Evolutionary conservation across 345 rosid species (phyloP).

Genomic region (Trapa bicornis): DNA sequence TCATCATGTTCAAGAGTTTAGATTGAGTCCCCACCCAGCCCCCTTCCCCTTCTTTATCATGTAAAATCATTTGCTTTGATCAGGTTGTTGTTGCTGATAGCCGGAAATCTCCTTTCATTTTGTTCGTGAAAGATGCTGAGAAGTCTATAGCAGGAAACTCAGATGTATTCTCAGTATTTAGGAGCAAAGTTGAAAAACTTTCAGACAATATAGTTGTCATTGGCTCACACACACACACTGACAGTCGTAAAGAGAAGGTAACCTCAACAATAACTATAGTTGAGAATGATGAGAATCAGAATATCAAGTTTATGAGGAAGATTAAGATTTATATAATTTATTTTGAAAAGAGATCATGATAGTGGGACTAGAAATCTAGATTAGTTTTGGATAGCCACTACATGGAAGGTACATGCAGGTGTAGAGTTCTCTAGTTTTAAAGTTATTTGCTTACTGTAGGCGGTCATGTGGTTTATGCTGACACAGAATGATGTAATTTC

Average conservation of each 20-base stretch:
- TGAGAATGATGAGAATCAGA: not conserved
- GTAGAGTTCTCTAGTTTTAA: not conserved
- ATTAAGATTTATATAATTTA: not conserved
- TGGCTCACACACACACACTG: conserved; percentile 62
- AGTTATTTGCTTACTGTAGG: no score
- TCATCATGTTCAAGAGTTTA: conserved; percentile 1
- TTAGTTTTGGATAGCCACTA: not conserved
- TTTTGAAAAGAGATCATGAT: not conserved
- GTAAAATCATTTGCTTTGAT: conserved; percentile 6
- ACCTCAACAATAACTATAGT: not conserved
- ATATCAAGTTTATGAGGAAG: not conserved
- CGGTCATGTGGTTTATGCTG: not conserved
- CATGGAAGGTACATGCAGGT: not conserved
- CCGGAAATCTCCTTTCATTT: conserved; percentile 65
- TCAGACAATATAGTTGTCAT: conserved; percentile 73
- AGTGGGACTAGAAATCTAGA: not conserved
- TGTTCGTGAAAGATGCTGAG: conserved; percentile 86
- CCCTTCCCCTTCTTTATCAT: not conserved
- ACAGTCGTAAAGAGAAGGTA: conserved; percentile 81
- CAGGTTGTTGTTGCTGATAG: conserved; percentile 64
- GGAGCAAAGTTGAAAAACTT: conserved; percentile 55
- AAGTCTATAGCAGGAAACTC: conserved; percentile 67
- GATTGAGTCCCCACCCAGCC: not conserved
- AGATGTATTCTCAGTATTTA: conserved; percentile 47
- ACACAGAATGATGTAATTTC: not conserved